A percentile compares a stretch with the other conserved stretches of the same genome.
These are phyloP conservation scores for Amanita pallidorosea DNA, from an alignment of 768 basidiomycete species.

Conservation along the genomic window DNA sequence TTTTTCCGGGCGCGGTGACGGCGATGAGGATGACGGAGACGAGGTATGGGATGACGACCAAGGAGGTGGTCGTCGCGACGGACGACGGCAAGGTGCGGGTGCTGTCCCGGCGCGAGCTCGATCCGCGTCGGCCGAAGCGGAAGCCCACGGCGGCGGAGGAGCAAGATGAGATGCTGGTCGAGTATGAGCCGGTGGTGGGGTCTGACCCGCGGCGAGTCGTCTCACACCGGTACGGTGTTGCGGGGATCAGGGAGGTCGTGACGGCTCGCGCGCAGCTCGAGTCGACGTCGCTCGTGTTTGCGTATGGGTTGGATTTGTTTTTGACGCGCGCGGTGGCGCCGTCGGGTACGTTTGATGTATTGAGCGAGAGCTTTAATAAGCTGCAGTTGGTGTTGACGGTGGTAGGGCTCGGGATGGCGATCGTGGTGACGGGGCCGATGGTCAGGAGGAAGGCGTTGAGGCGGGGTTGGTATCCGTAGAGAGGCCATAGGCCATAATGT, in stretches of 20 bases:
- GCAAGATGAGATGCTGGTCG: conserved; percentile 74
- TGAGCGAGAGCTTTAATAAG: conserved; percentile 91
- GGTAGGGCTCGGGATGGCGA: conserved; percentile 57
- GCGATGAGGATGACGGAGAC: conserved; percentile 71
- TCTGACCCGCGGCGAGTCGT: conserved; percentile 52
- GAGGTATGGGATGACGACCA: conserved; percentile 79
- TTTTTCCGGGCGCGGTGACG: conserved; percentile 58
- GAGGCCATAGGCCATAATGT: too few species aligned
- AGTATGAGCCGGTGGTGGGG: conserved; percentile 73
- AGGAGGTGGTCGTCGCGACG: conserved; percentile 83
- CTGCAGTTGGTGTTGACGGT: conserved; percentile 81
- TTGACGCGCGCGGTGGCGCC: conserved; percentile 66
- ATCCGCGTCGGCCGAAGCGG: conserved; percentile 72
- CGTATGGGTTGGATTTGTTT: conserved; percentile 86
- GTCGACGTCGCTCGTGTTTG: conserved; percentile 83
- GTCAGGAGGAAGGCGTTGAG: conserved; percentile 56
- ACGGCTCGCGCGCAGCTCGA: conserved; percentile 83
- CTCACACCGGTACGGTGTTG: conserved; percentile 53
- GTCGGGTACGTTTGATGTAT: conserved; percentile 85
- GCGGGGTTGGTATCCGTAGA: conserved; percentile 62
- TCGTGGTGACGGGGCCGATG: conserved; percentile 75
- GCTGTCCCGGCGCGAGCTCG: conserved; percentile 60
- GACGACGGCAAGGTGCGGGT: conserved; percentile 63
- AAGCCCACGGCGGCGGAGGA: conserved; percentile 71
- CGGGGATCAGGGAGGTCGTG: conserved; percentile 54